These are phyloP conservation scores for Rhizopogon vulgaris DNA, from an alignment of 768 basidiomycete genomes.

Conservation along the genomic window DNA sequence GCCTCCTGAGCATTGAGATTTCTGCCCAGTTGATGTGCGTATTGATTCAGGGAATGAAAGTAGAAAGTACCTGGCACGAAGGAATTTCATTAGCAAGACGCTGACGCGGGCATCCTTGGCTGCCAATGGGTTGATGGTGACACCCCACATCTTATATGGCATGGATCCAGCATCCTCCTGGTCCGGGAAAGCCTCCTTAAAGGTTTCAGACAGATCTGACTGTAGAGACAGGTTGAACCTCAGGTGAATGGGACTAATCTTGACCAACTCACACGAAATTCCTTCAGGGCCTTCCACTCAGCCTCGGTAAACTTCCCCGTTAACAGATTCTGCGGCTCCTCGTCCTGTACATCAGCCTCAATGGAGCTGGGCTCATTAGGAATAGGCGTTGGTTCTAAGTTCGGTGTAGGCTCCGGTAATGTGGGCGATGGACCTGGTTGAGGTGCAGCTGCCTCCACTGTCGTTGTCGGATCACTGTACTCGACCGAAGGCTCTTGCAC, in stretches of 20 bases:
- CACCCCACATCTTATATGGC: constrained; percentile 64
- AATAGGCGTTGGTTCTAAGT: neutral
- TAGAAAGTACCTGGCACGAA: constrained; percentile 58
- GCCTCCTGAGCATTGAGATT: constrained; percentile 50
- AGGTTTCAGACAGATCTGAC: constrained; percentile 42
- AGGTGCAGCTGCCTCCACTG: constrained; percentile 1
- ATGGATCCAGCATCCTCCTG: constrained; percentile 43
- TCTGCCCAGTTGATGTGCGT: constrained; percentile 23
- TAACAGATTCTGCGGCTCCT: constrained; percentile 63
- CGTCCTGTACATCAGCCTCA: constrained; percentile 7
- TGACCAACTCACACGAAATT: constrained; percentile 50
- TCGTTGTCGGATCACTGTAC: neutral
- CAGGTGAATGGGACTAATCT: neutral
- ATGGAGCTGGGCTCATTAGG: neutral
- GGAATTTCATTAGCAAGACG: constrained; percentile 77
- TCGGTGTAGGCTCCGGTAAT: neutral
- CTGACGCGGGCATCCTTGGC: constrained; percentile 59
- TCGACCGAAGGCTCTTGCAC: constrained; percentile 1
- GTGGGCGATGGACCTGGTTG: constrained; percentile 3
- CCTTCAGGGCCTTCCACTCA: constrained; percentile 69
- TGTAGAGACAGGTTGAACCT: constrained; percentile 8
- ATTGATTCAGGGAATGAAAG: neutral
- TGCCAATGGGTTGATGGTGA: constrained; percentile 53
- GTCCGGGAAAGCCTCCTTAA: constrained; percentile 57
- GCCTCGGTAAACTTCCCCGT: constrained; percentile 62